Evolutionary conservation across 2,329 filamentous ascomycete species (phyloP), one percentile per base, ranked within the genome.

Genomic region (Penicillium sp.): DNA sequence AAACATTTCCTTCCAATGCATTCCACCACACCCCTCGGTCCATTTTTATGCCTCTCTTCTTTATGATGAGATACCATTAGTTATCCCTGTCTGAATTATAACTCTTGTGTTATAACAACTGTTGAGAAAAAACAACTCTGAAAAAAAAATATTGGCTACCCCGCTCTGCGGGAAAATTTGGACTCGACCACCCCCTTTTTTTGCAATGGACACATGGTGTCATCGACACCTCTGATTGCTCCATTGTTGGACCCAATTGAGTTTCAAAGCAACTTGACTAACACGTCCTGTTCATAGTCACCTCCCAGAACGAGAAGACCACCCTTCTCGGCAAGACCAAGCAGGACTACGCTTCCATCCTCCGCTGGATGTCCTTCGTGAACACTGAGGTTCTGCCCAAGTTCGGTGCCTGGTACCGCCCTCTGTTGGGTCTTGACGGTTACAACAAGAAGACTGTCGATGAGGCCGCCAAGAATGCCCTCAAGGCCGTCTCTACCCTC

Each of bases 231-330:
- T 51, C 55, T 54, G 21, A 63, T 64, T 60, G 58, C 55, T 61
- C 44, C 36, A 61, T 54, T 45, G 40, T 38, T 58, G 53, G 38
- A 57, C 51, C 45, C 45, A 48, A 52, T 19, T 21, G 34, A 36
- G 29, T 58, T 40, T 56, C 38, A 55, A 52, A 47, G 56, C 54
- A 55, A 46, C 56, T 59, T 46, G 34, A 63, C 70, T 72, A 65
- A 73, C 65, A 23, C 36, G 50, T 57, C 60, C 59, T 66, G 59
- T 50, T 50, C 58, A 53, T 59, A 97, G 94, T 99, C 77, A 92
- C 94, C 72, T 97, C 94, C 70, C 94, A 99, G 83, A 99, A 99
- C 79, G 94, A 97, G 88, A 97, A 97, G 89, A 99, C 94, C 72
- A 95, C 92, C 69, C 92, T 99, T 67, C 87, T 99, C 71, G 94